These are phyloP conservation scores for Nakazawaea anatomiae DNA, from an alignment of 805 yeast species.

Conservation along the genomic window DNA sequence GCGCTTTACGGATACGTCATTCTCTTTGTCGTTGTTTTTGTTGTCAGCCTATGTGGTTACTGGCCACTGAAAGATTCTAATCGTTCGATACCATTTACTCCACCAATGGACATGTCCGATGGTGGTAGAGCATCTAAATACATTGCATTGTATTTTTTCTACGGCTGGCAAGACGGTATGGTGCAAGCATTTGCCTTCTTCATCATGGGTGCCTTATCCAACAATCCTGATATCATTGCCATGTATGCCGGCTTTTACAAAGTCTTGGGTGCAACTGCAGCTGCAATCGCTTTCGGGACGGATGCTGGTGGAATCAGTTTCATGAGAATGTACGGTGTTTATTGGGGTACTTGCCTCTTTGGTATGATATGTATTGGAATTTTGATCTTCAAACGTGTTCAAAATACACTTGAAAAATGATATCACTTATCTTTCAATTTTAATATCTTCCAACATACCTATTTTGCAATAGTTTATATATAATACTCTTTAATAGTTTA, in stretches of 20 bases:
- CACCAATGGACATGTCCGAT: conserved; percentile 7
- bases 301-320: conserved; percentile 8
- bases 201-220: conserved; percentile 8
- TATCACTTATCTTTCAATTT: neutral
- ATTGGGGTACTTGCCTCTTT: conserved; percentile 2
- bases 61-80: conserved; percentile 13
- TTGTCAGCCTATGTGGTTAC: conserved; percentile 7
- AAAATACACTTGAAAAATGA: conserved; percentile 1
- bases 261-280: conserved; percentile 7
- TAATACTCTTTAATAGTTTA: too few species aligned
- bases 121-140: conserved; percentile 5
- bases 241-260: conserved; percentile 6
- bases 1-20: conserved; percentile 4
- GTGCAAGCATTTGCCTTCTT: conserved; percentile 7
- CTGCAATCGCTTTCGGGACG: conserved; percentile 6
- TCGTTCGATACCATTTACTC: conserved; percentile 2
- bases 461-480: too few species aligned
- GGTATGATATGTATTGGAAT: conserved; percentile 5
- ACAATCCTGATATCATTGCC: conserved; percentile 4
- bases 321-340: conserved; percentile 4
- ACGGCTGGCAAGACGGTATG: conserved; percentile 8
- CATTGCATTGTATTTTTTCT: conserved; percentile 6
- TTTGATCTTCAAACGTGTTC: conserved; percentile 4
- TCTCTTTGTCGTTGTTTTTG: neutral
- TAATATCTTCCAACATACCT: too few species aligned